phyloP scores from a whole-genome alignment of 129 eudicot genomes.

The Helichrysum umbraculigerum region DNA sequence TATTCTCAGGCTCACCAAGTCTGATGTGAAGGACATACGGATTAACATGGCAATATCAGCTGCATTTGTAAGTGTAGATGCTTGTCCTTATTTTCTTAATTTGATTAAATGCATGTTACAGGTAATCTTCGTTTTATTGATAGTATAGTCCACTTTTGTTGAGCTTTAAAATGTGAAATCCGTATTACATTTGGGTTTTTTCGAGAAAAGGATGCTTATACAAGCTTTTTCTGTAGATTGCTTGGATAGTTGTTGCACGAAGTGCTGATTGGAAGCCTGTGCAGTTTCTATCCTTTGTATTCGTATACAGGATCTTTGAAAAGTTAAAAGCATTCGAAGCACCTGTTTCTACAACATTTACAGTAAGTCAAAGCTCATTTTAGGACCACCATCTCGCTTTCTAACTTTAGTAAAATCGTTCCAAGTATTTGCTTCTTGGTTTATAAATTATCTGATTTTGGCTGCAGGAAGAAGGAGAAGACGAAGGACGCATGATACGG shows the following conservation, averaged over 20 bases:
- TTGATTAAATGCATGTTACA: neutral
- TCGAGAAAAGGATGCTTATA: neutral
- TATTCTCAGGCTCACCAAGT: conserved; percentile 70
- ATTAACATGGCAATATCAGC: conserved; percentile 91
- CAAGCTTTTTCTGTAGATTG: conserved; percentile 53
- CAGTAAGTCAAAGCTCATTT: conserved; percentile 49
- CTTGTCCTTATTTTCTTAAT: neutral
- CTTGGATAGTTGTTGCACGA: conserved; percentile 69
- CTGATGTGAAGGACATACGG: conserved; percentile 66
- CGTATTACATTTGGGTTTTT: conserved; percentile 5
- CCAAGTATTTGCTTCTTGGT: conserved; percentile 3
- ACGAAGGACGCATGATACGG: conserved; percentile 74
- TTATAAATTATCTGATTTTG: conserved; percentile 18
- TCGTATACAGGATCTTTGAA: conserved; percentile 81
- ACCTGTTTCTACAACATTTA: conserved; percentile 54
- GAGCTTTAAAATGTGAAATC: conserved; percentile 5
- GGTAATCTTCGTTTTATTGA: neutral
- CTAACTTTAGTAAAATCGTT: neutral
- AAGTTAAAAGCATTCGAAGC: conserved; percentile 80
- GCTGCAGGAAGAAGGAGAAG: conserved; percentile 91
- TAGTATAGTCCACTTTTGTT: neutral
- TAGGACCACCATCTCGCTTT: neutral
- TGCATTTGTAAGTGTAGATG: conserved; percentile 69
- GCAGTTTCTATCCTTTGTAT: conserved; percentile 71
- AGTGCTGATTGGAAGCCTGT: conserved; percentile 85